A percentile compares a stretch with the other conserved stretches of the same genome.
Evolutionary conservation across 495 filamentous ascomycete genomes (phyloP).

Genomic region (Lasiosphaeria hispida): DNA sequence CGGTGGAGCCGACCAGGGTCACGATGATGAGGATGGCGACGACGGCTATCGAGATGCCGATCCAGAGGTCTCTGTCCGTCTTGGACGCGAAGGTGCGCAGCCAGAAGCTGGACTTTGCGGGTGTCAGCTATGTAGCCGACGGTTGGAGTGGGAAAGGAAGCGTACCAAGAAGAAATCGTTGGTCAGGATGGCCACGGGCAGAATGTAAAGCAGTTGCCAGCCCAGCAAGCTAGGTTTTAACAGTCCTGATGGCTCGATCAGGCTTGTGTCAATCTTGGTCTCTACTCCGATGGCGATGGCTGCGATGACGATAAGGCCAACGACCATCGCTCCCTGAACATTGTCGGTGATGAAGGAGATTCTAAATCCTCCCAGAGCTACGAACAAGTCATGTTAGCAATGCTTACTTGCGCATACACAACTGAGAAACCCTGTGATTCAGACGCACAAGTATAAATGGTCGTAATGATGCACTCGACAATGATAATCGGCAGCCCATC

Average conservation of each 20-base stretch:
- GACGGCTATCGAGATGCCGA: slow-evolving; percentile 64
- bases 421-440: neutral
- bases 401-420: neutral
- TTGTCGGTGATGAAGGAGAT: slow-evolving; percentile 79
- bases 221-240: slow-evolving; percentile 60
- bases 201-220: slow-evolving; percentile 76
- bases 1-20: slow-evolving; percentile 63
- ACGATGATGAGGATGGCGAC: slow-evolving; percentile 61
- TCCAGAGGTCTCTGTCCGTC: slow-evolving; percentile 70
- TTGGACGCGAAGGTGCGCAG: slow-evolving; percentile 77
- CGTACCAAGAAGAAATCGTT: slow-evolving; percentile 69
- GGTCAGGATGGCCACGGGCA: slow-evolving; percentile 70
- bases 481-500: slow-evolving; percentile 71
- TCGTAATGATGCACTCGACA: slow-evolving; percentile 68
- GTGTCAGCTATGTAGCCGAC: neutral
- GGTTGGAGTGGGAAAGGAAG: neutral
- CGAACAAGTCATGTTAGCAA: slow-evolving; percentile 15
- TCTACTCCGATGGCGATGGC: slow-evolving; percentile 69
- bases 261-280: slow-evolving; percentile 62
- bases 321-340: slow-evolving; percentile 72
- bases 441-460: slow-evolving; percentile 70
- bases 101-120: slow-evolving; percentile 62
- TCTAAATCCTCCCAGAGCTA: slow-evolving; percentile 71
- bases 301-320: slow-evolving; percentile 64
- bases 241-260: slow-evolving; percentile 61